Evolutionary conservation across 2,329 filamentous ascomycete genomes (phyloP).

Genomic region (Phaeosphaeria sp.): DNA sequence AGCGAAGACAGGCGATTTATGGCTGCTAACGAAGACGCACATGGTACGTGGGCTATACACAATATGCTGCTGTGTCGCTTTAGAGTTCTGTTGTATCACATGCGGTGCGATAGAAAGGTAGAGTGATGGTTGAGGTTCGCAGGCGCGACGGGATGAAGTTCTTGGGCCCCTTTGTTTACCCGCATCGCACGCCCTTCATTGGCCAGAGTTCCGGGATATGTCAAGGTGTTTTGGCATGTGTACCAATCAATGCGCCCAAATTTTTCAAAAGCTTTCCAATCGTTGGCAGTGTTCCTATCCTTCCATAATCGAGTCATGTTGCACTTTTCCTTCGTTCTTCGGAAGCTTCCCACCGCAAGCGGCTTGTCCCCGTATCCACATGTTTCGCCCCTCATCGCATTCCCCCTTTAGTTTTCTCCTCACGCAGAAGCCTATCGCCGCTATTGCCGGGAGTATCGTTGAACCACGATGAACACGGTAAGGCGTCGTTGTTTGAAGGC

Average conservation of each 20-base stretch:
- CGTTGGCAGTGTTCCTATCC: not conserved
- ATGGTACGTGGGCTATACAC: too few species aligned
- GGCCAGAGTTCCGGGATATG: not conserved
- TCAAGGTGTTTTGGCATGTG: too few species aligned
- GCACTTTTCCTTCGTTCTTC: not conserved
- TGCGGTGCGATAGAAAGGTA: not conserved
- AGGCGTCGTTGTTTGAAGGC: constrained; percentile 1
- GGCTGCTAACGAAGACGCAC: too few species aligned
- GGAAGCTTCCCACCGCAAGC: constrained; percentile 2
- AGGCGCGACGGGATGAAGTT: not conserved
- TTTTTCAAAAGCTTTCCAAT: not conserved
- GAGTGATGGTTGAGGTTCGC: not conserved
- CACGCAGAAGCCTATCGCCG: not conserved
- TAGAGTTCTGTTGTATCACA: too few species aligned
- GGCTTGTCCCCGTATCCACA: not conserved
- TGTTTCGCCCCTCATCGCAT: not conserved
- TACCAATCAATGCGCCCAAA: not conserved
- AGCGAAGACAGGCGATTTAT: too few species aligned
- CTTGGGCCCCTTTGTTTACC: not conserved
- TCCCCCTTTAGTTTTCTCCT: not conserved
- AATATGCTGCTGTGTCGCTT: too few species aligned
- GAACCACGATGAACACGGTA: constrained; percentile 10
- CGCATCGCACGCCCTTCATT: not conserved
- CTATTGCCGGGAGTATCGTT: constrained; percentile 3
- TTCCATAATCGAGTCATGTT: not conserved